phyloP scores from a whole-genome alignment of 345 rosid genomes.

The Rhizophora apiculata region DNA sequence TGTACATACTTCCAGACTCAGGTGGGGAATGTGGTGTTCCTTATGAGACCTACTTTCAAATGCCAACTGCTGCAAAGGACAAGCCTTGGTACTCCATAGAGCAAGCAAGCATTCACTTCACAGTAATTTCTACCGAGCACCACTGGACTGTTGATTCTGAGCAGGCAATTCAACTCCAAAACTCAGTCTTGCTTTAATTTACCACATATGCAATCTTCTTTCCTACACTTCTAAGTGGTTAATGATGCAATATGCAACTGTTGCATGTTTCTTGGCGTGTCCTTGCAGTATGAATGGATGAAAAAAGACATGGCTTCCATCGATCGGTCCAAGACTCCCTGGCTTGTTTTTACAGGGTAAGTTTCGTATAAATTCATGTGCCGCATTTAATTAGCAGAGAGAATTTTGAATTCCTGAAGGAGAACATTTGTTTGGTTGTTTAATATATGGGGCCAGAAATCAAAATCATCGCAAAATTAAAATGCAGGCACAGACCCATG shows the following conservation, averaged over 20 bases:
- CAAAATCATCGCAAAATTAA: neutral
- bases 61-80: slow-evolving; percentile 59
- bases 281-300: slow-evolving; percentile 53
- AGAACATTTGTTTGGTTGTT: no score
- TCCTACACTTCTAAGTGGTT: neutral
- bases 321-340: slow-evolving; percentile 57
- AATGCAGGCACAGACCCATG: slow-evolving; percentile 68
- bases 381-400: no score
- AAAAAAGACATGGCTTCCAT: slow-evolving; percentile 49
- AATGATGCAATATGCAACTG: neutral
- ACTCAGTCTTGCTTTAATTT: neutral
- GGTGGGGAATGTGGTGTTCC: slow-evolving; percentile 79
- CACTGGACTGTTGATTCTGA: slow-evolving; percentile 45
- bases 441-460: no score
- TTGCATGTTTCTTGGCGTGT: neutral
- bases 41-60: slow-evolving; percentile 63
- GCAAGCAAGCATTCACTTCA: slow-evolving; percentile 52
- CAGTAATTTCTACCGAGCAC: slow-evolving; percentile 64
- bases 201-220: neutral
- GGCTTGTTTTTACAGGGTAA: slow-evolving; percentile 61
- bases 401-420: no score
- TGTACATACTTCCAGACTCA: slow-evolving; percentile 45
- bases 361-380: neutral
- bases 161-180: slow-evolving; percentile 36
- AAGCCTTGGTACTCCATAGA: slow-evolving; percentile 76